Evolutionary conservation across 2,329 filamentous ascomycete genomes (phyloP).

Genomic region (Hypoxylon sp.): DNA sequence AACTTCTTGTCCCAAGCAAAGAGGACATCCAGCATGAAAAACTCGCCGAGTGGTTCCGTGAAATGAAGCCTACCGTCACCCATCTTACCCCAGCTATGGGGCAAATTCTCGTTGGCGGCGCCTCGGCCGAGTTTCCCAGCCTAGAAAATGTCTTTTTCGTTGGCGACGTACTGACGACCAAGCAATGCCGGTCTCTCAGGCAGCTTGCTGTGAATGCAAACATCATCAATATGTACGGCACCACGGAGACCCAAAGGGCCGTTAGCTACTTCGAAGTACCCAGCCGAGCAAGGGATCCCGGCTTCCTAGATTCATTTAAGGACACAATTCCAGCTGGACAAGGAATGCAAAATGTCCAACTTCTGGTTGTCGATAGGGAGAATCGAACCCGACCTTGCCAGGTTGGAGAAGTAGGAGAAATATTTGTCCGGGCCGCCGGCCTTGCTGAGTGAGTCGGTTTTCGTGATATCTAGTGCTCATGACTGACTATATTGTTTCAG

Average conservation of each 20-base stretch:
- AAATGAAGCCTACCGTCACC: slow-evolving; percentile 80
- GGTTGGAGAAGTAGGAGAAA: slow-evolving; percentile 37
- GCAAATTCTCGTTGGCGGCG: slow-evolving; percentile 90
- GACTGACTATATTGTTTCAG: slow-evolving; percentile 19
- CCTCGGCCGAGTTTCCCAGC: slow-evolving; percentile 79
- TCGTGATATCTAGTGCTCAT: background rate
- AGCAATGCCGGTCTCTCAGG: slow-evolving; percentile 83
- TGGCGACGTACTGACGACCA: slow-evolving; percentile 87
- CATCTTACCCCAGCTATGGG: slow-evolving; percentile 98
- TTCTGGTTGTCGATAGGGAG: slow-evolving; percentile 77
- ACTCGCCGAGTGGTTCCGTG: slow-evolving; percentile 88
- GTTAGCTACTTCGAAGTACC: slow-evolving; percentile 76
- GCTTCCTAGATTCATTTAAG: slow-evolving; percentile 72
- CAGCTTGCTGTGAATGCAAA: slow-evolving; percentile 79
- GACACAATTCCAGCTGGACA: slow-evolving; percentile 79
- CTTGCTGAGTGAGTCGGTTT: slow-evolving; percentile 68
- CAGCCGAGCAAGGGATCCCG: slow-evolving; percentile 69
- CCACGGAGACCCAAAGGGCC: slow-evolving; percentile 84
- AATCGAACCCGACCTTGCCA: slow-evolving; percentile 44
- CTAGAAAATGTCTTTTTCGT: slow-evolving; percentile 90
- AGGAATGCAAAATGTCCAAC: slow-evolving; percentile 81
- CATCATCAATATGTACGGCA: slow-evolving; percentile 90
- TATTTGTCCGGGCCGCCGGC: slow-evolving; percentile 75
- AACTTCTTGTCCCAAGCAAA: slow-evolving; percentile 80
- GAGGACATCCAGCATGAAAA: slow-evolving; percentile 90